Evolutionary conservation across 176 grass and related monocot species (phyloP).

Genomic region (Paspalum notatum): DNA sequence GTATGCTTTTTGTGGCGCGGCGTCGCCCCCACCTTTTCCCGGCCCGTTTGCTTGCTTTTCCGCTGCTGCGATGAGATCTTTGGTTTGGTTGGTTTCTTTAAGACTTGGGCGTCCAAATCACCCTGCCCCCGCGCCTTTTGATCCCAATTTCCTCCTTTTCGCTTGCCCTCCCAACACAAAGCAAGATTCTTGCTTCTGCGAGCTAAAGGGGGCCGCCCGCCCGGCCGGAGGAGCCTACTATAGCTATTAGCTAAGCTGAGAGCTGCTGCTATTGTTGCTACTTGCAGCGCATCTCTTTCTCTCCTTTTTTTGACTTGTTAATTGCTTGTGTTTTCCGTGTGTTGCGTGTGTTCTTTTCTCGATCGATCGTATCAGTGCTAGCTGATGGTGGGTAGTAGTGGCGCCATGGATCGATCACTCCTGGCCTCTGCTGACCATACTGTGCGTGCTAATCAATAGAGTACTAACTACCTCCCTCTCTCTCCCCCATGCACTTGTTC

Average conservation of each 20-base stretch:
- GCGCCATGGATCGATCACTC: background rate
- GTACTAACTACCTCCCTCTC: background rate
- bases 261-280: conserved; percentile 15
- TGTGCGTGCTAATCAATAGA: too few relatives aligned
- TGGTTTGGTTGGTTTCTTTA: conserved; percentile 64
- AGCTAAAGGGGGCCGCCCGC: conserved; percentile 25
- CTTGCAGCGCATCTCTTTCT: conserved; percentile 29
- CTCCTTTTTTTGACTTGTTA: conserved; percentile 12
- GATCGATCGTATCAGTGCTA: background rate
- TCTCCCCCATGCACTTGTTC: background rate
- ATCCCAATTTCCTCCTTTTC: conserved; percentile 45
- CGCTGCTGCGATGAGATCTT: conserved; percentile 41
- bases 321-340: background rate
- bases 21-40: conserved; percentile 31
- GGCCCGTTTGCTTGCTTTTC: conserved; percentile 11
- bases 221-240: too few relatives aligned
- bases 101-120: conserved; percentile 51
- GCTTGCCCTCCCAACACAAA: conserved; percentile 36
- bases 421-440: background rate
- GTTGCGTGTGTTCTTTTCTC: background rate
- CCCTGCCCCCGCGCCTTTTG: conserved; percentile 40
- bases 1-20: conserved; percentile 24
- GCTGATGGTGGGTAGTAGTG: background rate
- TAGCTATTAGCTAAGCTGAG: too few relatives aligned
- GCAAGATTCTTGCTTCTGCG: conserved; percentile 51